These are phyloP conservation scores for Acanthamoeba triangularis DNA, from an alignment of 208 protist species.

Conservation along the genomic window DNA sequence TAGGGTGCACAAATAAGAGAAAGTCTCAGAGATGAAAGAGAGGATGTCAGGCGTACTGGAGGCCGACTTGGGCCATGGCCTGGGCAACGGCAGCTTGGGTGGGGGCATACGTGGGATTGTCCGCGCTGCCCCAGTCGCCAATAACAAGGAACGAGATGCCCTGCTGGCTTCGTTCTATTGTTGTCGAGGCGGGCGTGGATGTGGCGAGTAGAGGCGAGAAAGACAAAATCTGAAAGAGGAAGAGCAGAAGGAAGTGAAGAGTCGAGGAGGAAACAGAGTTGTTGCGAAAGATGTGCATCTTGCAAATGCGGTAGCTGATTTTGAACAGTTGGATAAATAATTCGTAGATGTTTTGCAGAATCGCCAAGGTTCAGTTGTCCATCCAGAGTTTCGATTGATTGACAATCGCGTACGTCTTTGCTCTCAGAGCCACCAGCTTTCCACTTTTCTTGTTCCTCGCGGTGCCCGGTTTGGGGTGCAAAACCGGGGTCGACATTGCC, in stretches of 20 bases:
- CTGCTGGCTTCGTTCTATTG: not conserved
- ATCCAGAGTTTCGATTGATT: too few species aligned
- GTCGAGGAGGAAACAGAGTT: not conserved
- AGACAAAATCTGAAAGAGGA: not conserved
- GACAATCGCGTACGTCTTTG: too few species aligned
- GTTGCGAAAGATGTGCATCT: not conserved
- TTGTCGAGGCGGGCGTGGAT: too few species aligned
- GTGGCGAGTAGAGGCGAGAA: not conserved
- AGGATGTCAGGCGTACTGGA: not conserved
- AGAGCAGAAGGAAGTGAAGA: not conserved
- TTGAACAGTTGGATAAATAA: too few species aligned
- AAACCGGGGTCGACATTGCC: not conserved
- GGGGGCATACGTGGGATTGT: not conserved
- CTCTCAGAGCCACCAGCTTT: too few species aligned
- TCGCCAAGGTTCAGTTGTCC: too few species aligned
- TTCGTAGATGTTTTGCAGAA: too few species aligned
- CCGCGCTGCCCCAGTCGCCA: slow-evolving; percentile 32
- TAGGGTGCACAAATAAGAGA: not conserved
- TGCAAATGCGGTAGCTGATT: not conserved
- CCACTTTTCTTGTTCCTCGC: too few species aligned
- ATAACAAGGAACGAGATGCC: slow-evolving; percentile 27
- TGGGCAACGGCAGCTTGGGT: slow-evolving; percentile 3
- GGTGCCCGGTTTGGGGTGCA: not conserved
- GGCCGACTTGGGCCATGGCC: not conserved
- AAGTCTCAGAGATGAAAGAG: not conserved